phyloP scores from a whole-genome alignment of 495 filamentous ascomycete genomes.

The Penicillium arizonense region DNA sequence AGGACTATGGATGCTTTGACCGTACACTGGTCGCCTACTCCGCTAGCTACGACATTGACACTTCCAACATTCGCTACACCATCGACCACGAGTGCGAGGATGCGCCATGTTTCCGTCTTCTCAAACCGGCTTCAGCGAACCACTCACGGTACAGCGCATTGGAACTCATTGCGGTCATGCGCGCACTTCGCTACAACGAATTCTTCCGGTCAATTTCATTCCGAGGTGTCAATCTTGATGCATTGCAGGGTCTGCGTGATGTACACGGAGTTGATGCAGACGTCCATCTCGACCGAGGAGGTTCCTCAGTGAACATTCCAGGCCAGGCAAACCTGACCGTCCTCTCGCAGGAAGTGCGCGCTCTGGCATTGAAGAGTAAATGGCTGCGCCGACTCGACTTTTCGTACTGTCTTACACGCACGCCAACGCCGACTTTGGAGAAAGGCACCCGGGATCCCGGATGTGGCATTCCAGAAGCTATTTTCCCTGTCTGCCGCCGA shows the following conservation, averaged over 20 bases:
- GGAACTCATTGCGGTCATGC: conserved; percentile 83
- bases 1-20: conserved; percentile 79
- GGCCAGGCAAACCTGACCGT: conserved; percentile 59
- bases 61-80: conserved; percentile 71
- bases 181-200: conserved; percentile 89
- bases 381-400: conserved; percentile 65
- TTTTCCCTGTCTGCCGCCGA: conserved; percentile 72
- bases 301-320: conserved; percentile 55
- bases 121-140: conserved; percentile 58
- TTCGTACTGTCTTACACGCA: conserved; percentile 52
- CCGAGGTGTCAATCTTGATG: conserved; percentile 66
- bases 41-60: conserved; percentile 70
- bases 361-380: conserved; percentile 66
- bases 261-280: conserved; percentile 62
- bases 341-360: conserved; percentile 71
- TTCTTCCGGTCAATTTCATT: conserved; percentile 86
- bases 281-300: conserved; percentile 55
- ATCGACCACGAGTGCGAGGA: conserved; percentile 77
- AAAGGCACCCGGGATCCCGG: conserved; percentile 60
- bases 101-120: conserved; percentile 79
- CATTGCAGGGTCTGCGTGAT: conserved; percentile 61
- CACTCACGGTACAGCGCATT: conserved; percentile 61
- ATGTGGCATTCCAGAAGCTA: conserved; percentile 75
- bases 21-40: conserved; percentile 86
- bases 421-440: conserved; percentile 49